phyloP scores from a whole-genome alignment of 2,329 filamentous ascomycete species.

The Xylaria sp. region DNA sequence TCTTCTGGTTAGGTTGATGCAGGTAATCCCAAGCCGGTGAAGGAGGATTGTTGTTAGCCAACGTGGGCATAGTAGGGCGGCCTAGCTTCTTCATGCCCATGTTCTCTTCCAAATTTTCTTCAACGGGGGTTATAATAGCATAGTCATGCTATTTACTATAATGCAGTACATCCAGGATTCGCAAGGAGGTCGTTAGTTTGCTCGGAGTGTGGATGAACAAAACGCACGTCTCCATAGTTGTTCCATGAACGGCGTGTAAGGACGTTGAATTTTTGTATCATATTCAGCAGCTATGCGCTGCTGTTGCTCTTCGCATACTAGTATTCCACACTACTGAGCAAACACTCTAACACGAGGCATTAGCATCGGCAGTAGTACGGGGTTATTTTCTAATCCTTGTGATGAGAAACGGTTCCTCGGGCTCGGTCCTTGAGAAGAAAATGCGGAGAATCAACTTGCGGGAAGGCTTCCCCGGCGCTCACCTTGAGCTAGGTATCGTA shows the following conservation, averaged over 20 bases:
- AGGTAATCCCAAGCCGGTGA: conserved; percentile 37
- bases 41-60: conserved; percentile 17
- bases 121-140: neutral
- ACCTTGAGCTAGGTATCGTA: conserved; percentile 10
- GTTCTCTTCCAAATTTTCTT: conserved; percentile 20
- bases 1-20: conserved; percentile 33
- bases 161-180: neutral
- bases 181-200: neutral
- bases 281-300: neutral
- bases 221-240: neutral
- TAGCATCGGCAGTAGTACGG: conserved; percentile 5
- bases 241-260: neutral
- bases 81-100: conserved; percentile 25
- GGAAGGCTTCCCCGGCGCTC: conserved; percentile 23
- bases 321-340: neutral
- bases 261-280: neutral
- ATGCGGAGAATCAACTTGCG: conserved; percentile 24
- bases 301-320: no score
- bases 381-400: conserved; percentile 3
- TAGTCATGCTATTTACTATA: neutral
- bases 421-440: conserved; percentile 13
- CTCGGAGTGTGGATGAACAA: neutral
- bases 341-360: neutral
- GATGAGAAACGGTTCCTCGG: conserved; percentile 6
- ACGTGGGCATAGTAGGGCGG: conserved; percentile 26